phyloP scores from a whole-genome alignment of 2,329 filamentous ascomycete species.

The Xylaria sp. region DNA sequence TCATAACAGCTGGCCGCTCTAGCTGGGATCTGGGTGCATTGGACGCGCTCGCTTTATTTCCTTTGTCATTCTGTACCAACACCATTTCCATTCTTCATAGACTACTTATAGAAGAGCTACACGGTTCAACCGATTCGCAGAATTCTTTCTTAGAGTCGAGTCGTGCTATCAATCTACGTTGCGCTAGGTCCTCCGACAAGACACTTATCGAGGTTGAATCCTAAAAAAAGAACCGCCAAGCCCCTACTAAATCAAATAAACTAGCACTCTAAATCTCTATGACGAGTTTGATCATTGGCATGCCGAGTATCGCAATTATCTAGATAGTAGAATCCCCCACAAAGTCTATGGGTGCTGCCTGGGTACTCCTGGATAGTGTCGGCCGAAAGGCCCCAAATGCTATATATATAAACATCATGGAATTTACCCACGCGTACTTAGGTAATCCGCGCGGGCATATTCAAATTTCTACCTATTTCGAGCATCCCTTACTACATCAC shows the following conservation, averaged over 20 bases:
- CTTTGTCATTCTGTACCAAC: slow-evolving; percentile 30
- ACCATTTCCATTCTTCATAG: slow-evolving; percentile 32
- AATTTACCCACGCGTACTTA: background rate
- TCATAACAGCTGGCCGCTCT: slow-evolving; percentile 16
- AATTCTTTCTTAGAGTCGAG: background rate
- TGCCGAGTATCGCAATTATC: background rate
- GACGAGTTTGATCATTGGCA: background rate
- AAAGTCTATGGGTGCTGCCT: background rate
- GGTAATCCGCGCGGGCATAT: too few relatives aligned
- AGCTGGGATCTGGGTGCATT: slow-evolving; percentile 3
- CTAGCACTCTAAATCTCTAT: background rate
- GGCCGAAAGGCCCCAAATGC: slow-evolving; percentile 20
- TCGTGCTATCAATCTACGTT: background rate
- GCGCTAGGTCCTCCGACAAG: background rate
- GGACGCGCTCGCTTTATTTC: slow-evolving; percentile 26
- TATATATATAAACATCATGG: slow-evolving; percentile 7
- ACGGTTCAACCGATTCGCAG: slow-evolving; percentile 12
- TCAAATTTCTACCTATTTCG: slow-evolving; percentile 14
- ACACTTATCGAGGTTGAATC: background rate
- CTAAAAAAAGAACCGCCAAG: background rate
- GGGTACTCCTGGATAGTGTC: slow-evolving; percentile 4
- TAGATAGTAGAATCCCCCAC: slow-evolving; percentile 12
- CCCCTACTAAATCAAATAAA: background rate
- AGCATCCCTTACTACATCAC: slow-evolving; percentile 14
- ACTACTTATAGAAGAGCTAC: slow-evolving; percentile 32